phyloP scores from a whole-genome alignment of 352 stramenopile genomes.

The Globisporangium parvum region DNA sequence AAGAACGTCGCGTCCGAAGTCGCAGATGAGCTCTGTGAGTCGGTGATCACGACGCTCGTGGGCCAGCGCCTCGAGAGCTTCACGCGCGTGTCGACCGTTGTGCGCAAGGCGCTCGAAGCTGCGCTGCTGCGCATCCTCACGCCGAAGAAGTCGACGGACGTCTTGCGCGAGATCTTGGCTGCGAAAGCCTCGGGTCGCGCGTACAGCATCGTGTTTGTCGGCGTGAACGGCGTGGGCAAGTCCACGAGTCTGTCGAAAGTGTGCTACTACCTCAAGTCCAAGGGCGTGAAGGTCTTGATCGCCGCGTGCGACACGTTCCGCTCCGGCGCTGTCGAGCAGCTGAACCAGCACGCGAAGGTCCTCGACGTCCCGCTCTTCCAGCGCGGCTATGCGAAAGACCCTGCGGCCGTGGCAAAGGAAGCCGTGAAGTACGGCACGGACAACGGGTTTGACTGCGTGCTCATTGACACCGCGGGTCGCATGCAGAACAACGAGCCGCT shows the following conservation, averaged over 20 bases:
- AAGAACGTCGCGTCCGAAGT: slow-evolving; percentile 98
- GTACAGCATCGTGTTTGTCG: slow-evolving; percentile 99
- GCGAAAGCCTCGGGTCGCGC: slow-evolving; percentile 80
- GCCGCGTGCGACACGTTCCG: slow-evolving; percentile 98
- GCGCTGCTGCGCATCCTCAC: slow-evolving; percentile 94
- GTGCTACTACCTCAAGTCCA: slow-evolving; percentile 98
- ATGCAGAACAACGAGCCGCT: slow-evolving; percentile 99
- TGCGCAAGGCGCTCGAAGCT: slow-evolving; percentile 93
- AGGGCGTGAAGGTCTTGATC: slow-evolving; percentile 94
- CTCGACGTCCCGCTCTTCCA: slow-evolving; percentile 96
- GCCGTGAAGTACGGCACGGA: slow-evolving; percentile 94
- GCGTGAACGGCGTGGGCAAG: slow-evolving; percentile 99
- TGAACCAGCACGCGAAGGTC: slow-evolving; percentile 96
- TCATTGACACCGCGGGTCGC: slow-evolving; percentile 97
- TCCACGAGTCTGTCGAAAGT: slow-evolving; percentile 98
- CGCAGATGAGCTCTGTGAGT: slow-evolving; percentile 92
- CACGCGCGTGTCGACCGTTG: slow-evolving; percentile 86
- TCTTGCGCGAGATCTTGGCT: slow-evolving; percentile 92
- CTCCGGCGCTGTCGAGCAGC: slow-evolving; percentile 97
- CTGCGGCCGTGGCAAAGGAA: slow-evolving; percentile 91
- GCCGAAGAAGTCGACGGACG: slow-evolving; percentile 93
- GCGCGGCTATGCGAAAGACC: slow-evolving; percentile 96
- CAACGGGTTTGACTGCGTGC: slow-evolving; percentile 94
- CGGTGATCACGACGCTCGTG: slow-evolving; percentile 91
- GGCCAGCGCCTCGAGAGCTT: slow-evolving; percentile 95